Conservation (phyloP, 306 rosid species). For the Ammopiptanthus mongolicus region DNA sequence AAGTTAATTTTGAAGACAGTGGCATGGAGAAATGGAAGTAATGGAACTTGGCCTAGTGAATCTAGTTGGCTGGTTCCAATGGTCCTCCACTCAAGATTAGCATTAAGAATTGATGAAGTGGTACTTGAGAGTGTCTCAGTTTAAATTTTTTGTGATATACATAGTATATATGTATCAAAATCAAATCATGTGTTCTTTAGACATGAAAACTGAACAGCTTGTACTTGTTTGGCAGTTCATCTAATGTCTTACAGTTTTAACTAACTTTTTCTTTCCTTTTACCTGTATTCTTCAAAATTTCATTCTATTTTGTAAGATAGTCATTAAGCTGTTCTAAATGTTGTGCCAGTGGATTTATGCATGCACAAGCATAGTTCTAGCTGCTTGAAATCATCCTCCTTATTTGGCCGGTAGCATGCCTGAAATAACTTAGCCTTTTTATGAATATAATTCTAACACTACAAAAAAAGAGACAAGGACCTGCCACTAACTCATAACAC, state of each 20-base stretch:
- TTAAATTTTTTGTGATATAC: slow-evolving; percentile 52
- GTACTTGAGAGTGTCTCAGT: slow-evolving; percentile 30
- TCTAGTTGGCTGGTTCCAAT: slow-evolving; percentile 29
- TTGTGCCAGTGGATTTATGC: not conserved
- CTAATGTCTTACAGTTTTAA: slow-evolving; percentile 24
- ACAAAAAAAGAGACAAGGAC: not conserved
- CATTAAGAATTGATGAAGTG: slow-evolving; percentile 28
- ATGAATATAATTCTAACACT: not conserved
- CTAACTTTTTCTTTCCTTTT: not conserved
- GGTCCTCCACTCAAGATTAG: slow-evolving; percentile 19
- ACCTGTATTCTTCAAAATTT: not conserved
- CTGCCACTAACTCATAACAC: not conserved
- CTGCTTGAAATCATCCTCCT: not conserved
- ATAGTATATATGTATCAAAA: slow-evolving; percentile 48
- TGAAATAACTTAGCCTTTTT: not conserved
- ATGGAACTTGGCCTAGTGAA: slow-evolving; percentile 6
- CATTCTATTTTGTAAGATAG: not conserved
- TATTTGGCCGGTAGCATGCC: not conserved
- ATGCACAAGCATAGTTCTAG: slow-evolving; percentile 8
- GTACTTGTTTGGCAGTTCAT: slow-evolving; percentile 42
- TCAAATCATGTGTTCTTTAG: slow-evolving; percentile 66
- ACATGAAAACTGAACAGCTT: slow-evolving; percentile 51
- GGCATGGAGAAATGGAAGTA: slow-evolving; percentile 25
- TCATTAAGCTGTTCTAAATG: not conserved
- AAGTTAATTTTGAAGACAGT: slow-evolving; percentile 33